Evolutionary conservation across 257 asterid species (phyloP).

Genomic region (Solanum bulbocastanum): DNA sequence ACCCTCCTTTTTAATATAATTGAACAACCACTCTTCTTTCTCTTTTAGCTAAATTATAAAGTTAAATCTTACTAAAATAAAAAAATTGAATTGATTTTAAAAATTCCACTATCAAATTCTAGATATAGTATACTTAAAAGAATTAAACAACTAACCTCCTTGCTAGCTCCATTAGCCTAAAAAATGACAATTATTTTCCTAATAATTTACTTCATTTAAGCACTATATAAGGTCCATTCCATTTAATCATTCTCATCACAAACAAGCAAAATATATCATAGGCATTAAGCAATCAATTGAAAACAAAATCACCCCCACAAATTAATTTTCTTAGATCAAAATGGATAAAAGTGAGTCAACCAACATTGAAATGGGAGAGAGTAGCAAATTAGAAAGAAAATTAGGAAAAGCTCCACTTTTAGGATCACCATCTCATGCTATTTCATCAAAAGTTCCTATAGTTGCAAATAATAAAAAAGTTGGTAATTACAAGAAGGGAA

Average conservation of each 20-base stretch:
- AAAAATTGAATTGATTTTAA: neutral
- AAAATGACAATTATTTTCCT: slow-evolving; percentile 1
- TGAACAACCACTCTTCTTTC: neutral
- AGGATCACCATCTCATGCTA: slow-evolving; percentile 5
- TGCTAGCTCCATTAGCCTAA: slow-evolving; percentile 29
- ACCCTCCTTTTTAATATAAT: slow-evolving; percentile 33
- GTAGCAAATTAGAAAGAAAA: slow-evolving; percentile 51
- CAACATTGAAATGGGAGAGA: slow-evolving; percentile 41
- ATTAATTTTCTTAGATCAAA: neutral
- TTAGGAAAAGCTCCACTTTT: slow-evolving; percentile 66
- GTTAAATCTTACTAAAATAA: neutral
- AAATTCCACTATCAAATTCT: neutral
- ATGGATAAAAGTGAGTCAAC: slow-evolving; percentile 55
- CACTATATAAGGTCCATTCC: slow-evolving; percentile 10
- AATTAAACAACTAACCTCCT: slow-evolving; percentile 41
- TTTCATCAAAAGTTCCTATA: neutral
- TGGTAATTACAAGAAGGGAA: slow-evolving; percentile 15
- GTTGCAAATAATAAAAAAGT: slow-evolving; percentile 12
- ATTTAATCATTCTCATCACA: slow-evolving; percentile 22
- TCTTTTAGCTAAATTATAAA: neutral
- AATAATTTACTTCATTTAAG: neutral
- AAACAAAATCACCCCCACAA: neutral
- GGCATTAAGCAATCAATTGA: neutral
- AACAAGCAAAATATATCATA: neutral
- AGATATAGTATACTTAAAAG: neutral